Conservation (phyloP, 2,329 filamentous ascomycete species). For the Incumbomyces delicatus region DNA sequence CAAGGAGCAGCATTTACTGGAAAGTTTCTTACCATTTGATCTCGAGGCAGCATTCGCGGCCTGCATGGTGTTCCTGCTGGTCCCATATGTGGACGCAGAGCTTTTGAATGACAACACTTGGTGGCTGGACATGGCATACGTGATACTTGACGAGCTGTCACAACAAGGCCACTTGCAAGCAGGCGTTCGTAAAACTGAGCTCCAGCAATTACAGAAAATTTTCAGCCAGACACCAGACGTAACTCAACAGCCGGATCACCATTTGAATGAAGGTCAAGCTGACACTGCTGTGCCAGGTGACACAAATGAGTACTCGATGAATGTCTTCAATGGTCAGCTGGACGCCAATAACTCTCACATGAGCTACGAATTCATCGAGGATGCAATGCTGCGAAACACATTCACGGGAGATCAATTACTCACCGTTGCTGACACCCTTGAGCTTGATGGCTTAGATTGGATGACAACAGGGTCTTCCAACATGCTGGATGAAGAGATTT, state of each 20-base stretch:
- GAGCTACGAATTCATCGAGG: background rate
- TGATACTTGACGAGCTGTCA: conserved; percentile 40
- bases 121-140: conserved; percentile 35
- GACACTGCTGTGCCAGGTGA: background rate
- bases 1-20: conserved; percentile 38
- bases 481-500: background rate
- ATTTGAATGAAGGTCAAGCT: background rate
- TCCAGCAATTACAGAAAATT: conserved; percentile 38
- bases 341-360: background rate
- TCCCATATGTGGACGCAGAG: conserved; percentile 27
- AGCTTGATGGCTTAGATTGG: conserved; percentile 14
- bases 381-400: conserved; percentile 9
- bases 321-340: background rate
- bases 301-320: background rate
- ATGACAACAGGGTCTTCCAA: conserved; percentile 8
- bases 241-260: background rate
- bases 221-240: conserved; percentile 23
- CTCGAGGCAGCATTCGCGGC: conserved; percentile 38
- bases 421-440: conserved; percentile 17
- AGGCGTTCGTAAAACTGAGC: conserved; percentile 34
- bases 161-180: conserved; percentile 39
- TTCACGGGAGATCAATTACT: conserved; percentile 16
- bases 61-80: conserved; percentile 34
- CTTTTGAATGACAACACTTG: conserved; percentile 27
- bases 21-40: conserved; percentile 39